A percentile compares a stretch with the other conserved stretches of the same genome.
Evolutionary conservation across 257 asterid species (phyloP).

Genomic region (Gentiana straminea): DNA sequence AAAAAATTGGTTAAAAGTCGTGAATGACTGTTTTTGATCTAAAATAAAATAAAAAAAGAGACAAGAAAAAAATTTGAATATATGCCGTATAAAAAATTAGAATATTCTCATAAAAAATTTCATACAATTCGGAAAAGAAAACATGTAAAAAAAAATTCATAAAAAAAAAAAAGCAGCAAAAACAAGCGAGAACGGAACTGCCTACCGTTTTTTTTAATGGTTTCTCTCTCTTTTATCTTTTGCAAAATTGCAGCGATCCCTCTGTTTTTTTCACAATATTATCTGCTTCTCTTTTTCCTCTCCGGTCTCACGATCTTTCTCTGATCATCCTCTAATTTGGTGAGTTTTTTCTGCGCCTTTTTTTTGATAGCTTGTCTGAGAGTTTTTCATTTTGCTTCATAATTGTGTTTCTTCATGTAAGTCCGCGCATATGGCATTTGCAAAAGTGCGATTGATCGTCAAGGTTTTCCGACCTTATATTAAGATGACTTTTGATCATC

Average conservation of each 20-base stretch:
- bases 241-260: constrained; percentile 14
- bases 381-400: not conserved
- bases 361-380: not conserved
- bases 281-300: constrained; percentile 10
- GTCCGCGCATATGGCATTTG: constrained; percentile 21
- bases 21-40: too few species aligned
- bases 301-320: constrained; percentile 28
- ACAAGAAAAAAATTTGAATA: too few species aligned
- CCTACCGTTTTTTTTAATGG: constrained; percentile 22
- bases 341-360: constrained; percentile 12
- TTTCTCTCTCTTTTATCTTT: constrained; percentile 21
- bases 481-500: constrained; percentile 29
- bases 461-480: constrained; percentile 25
- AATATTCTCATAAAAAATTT: too few species aligned
- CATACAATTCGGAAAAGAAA: too few species aligned
- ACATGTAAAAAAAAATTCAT: too few species aligned
- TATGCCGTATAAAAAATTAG: too few species aligned
- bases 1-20: too few species aligned
- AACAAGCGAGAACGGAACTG: constrained; percentile 8
- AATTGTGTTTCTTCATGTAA: not conserved
- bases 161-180: too few species aligned
- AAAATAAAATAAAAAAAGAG: too few species aligned
- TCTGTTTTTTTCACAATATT: not conserved
- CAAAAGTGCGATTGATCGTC: constrained; percentile 15
- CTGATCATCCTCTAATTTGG: constrained; percentile 21